A percentile compares a stretch with the other conserved stretches of the same genome.
Conservation (phyloP, 345 rosid species). For the Dipteronia dyeriana region DNA sequence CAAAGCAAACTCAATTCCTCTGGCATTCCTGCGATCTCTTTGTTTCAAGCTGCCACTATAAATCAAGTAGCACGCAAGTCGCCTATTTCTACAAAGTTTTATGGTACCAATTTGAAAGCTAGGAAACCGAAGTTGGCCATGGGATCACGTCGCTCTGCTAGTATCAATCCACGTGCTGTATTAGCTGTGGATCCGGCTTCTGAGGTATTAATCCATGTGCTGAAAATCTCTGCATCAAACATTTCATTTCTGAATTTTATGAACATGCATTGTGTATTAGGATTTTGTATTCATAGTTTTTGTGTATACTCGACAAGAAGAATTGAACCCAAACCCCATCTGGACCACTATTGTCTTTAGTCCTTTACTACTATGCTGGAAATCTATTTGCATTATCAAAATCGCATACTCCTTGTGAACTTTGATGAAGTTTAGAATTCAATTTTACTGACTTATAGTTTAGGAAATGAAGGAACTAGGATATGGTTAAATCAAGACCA, state of each 20-base stretch:
- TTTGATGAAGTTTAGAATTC: background rate
- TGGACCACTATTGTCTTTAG: background rate
- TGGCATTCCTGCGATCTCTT: constrained; percentile 45
- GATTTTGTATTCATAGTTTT: background rate
- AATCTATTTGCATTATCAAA: background rate
- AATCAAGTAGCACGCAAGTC: constrained; percentile 41
- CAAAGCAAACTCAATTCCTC: constrained; percentile 57
- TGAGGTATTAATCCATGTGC: constrained; percentile 41
- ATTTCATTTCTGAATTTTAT: constrained; percentile 18
- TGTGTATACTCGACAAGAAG: background rate
- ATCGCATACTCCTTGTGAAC: background rate
- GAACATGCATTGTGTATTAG: background rate
- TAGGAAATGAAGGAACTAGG: constrained; percentile 3
- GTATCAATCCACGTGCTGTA: constrained; percentile 58
- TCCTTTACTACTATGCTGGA: background rate
- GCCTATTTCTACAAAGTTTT: constrained; percentile 40
- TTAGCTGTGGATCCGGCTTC: constrained; percentile 72
- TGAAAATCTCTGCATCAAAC: background rate
- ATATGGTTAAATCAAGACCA: background rate
- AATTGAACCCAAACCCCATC: background rate
- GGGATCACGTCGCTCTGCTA: constrained; percentile 37
- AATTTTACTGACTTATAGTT: background rate
- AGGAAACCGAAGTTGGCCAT: constrained; percentile 33
- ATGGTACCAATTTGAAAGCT: constrained; percentile 44
- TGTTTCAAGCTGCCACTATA: constrained; percentile 42